These are phyloP conservation scores for Nannochloris sp. DNA, from an alignment of 139 green algal species.

Conservation along the genomic window DNA sequence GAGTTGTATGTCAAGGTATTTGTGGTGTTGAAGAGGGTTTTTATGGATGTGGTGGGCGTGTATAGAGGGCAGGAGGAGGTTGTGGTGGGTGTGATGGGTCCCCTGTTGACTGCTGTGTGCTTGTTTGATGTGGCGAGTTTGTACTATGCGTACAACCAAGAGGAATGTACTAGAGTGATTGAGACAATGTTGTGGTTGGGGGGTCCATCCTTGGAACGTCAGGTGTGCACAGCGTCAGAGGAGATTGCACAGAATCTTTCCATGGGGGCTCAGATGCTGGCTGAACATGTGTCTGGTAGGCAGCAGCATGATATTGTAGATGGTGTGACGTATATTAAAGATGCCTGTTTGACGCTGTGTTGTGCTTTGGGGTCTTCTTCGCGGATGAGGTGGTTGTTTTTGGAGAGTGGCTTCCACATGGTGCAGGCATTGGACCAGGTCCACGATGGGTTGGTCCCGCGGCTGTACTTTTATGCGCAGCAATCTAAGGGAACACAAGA, in stretches of 20 bases:
- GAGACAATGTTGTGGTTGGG: too few relatives aligned
- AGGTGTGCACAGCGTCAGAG: too few relatives aligned
- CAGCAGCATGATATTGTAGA: conserved; percentile 33
- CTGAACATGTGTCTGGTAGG: not conserved
- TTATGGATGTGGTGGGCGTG: not conserved
- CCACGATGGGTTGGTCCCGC: conserved; percentile 20
- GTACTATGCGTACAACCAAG: not conserved
- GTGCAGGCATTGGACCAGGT: conserved; percentile 17
- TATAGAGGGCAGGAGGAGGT: not conserved
- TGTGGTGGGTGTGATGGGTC: not conserved
- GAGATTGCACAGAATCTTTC: too few relatives aligned
- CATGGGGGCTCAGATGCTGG: not conserved
- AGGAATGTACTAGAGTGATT: too few relatives aligned
- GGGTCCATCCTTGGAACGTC: too few relatives aligned
- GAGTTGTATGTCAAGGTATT: too few relatives aligned
- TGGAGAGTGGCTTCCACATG: conserved; percentile 9
- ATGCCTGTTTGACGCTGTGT: conserved; percentile 50
- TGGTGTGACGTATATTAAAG: conserved; percentile 49
- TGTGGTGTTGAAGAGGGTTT: not conserved
- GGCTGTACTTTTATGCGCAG: not conserved
- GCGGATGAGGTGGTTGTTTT: conserved; percentile 33
- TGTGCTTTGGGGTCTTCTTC: conserved; percentile 43
- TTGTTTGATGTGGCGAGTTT: not conserved
- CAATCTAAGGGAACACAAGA: not conserved
- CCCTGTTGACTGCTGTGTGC: not conserved